phyloP scores from a whole-genome alignment of 1,284 basidiomycete species.

The Lentinus polychrous region DNA sequence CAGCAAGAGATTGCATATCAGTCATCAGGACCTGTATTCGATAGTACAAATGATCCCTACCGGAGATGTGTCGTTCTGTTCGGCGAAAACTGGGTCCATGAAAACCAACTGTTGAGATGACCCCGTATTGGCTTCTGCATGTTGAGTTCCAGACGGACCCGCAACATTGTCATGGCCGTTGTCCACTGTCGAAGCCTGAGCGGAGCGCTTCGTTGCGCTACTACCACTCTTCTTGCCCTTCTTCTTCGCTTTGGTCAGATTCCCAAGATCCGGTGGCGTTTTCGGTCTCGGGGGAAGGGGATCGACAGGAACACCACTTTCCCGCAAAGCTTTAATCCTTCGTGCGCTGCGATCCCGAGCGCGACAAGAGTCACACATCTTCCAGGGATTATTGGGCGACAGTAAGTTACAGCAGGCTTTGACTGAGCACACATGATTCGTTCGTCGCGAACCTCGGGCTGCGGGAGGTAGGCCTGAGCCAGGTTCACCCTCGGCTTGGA shows the following conservation, averaged over 20 bases:
- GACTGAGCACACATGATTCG: slow-evolving; percentile 33
- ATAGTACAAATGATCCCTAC: too few species aligned
- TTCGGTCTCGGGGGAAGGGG: slow-evolving; percentile 12
- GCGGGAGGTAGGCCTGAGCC: slow-evolving; percentile 23
- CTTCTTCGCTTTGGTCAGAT: slow-evolving; percentile 13
- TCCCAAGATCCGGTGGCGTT: slow-evolving; percentile 11
- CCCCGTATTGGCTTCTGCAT: not conserved
- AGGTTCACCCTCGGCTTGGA: slow-evolving; percentile 15
- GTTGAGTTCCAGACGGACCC: not conserved
- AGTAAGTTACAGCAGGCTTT: slow-evolving; percentile 39
- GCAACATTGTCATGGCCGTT: not conserved
- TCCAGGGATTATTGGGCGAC: slow-evolving; percentile 34
- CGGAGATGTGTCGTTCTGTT: not conserved
- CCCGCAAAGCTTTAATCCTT: slow-evolving; percentile 24
- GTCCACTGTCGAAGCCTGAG: not conserved
- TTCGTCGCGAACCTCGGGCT: slow-evolving; percentile 27
- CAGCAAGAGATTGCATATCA: too few species aligned
- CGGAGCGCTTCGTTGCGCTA: too few species aligned
- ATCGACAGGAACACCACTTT: slow-evolving; percentile 17
- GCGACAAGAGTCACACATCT: slow-evolving; percentile 38
- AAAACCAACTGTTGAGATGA: not conserved
- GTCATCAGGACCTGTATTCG: too few species aligned
- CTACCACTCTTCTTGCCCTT: slow-evolving; percentile 1
- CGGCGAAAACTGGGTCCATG: slow-evolving; percentile 8
- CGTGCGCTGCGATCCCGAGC: slow-evolving; percentile 28